Base-by-base conservation (phyloP, 345 rosid species). In the Sapria himalayana region DNA sequence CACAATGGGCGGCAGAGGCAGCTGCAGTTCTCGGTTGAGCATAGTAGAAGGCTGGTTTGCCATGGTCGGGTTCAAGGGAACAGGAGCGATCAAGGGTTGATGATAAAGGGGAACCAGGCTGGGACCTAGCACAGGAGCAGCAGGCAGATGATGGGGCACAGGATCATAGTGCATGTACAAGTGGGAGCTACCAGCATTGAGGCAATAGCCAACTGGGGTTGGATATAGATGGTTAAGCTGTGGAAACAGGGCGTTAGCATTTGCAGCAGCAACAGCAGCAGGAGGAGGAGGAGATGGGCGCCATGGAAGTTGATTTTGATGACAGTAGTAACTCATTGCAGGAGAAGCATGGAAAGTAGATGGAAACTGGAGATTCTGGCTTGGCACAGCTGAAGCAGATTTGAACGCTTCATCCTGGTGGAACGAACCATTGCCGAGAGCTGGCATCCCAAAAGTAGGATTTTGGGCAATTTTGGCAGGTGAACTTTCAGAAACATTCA, bases 221-320 rank as follows among this genome's bases (percentile, higher is more conserved):
- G 77, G 45, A 58, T 74, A 89, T 19, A 72, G 41, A 56, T 76
- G 74, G 60, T 62, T 72, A 17, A 72, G 72, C 33, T 69, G 78
- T 18, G 78, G 55, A 16, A 56, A 74, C n/a, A n/a, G 17, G 72
- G 56, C 65, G 69, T 56, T 23, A 78, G 55, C 92, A 52, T 55
- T 71, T 25, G 72, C 52, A 6, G 85, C 71, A 56, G 57, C 65
- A 35, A 79, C 63, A 14, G 84, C n/a, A n/a, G n/a, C n/a, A n/a
- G n/a, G n/a, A n/a, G n/a, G n/a, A n/a, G n/a, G n/a, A n/a, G n/a
- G n/a, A n/a, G n/a, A n/a, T n/a, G n/a, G n/a, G n/a, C n/a, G 53
- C 95, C 93, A 89, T 12, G 93, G 60, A 53, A 76, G 72, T 41
- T 76, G 77, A 62, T 62, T 72, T 59, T 79, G 86, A 58, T 65